A percentile compares a stretch with the other conserved stretches of the same genome.
Conservation (phyloP, 345 rosid species). For the Salix koriyanagi region DNA sequence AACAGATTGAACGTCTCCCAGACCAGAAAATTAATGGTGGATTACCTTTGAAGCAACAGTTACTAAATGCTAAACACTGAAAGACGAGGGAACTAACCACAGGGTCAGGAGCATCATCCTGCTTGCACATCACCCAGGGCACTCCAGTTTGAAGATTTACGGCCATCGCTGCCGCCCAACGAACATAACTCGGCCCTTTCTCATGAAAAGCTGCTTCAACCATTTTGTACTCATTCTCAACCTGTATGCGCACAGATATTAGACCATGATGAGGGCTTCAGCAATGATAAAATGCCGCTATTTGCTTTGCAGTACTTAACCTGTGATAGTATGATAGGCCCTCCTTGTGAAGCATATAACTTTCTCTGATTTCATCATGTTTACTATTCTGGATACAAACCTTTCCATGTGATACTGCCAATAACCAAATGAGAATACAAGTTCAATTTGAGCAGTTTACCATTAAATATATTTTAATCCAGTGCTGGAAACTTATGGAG, state of each 20-base stretch:
- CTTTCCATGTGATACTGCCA: conserved; percentile 17
- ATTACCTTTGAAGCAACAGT: neutral
- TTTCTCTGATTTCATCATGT: conserved; percentile 14
- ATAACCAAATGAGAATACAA: neutral
- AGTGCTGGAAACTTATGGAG: too few relatives aligned
- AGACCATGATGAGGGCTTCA: neutral
- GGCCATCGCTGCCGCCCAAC: conserved; percentile 69
- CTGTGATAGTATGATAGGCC: conserved; percentile 21
- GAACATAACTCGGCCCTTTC: conserved; percentile 55
- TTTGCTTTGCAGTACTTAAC: neutral
- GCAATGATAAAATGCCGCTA: neutral
- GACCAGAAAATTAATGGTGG: neutral
- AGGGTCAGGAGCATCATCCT: conserved; percentile 80
- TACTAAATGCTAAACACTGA: neutral
- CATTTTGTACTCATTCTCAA: conserved; percentile 69
- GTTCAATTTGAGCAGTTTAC: neutral
- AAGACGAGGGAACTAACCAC: conserved; percentile 41
- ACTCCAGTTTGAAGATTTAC: conserved; percentile 65
- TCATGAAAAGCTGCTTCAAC: conserved; percentile 49
- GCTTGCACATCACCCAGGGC: conserved; percentile 93
- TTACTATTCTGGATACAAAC: conserved; percentile 10
- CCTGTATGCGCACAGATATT: conserved; percentile 26
- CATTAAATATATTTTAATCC: too few relatives aligned
- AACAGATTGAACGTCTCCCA: too few relatives aligned
- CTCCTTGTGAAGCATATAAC: conserved; percentile 22